Conservation (phyloP, 352 stramenopile species). For the Discostella stelligera region DNA sequence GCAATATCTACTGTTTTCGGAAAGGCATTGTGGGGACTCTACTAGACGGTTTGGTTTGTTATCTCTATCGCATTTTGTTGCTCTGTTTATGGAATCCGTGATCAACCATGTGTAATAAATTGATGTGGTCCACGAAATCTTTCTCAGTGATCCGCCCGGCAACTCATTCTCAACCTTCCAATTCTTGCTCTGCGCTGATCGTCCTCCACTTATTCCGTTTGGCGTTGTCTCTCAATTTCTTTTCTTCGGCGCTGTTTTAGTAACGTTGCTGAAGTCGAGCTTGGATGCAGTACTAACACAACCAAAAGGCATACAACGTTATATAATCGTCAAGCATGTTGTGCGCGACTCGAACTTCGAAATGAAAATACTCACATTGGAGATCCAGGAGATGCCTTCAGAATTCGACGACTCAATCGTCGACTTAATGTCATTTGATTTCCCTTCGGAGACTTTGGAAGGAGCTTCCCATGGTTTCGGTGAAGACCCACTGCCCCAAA, state of each 20-base stretch:
- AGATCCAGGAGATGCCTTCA: slow-evolving; percentile 1
- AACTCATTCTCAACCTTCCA: neutral
- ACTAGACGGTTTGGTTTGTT: neutral
- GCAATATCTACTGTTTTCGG: too few relatives aligned
- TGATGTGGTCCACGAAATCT: neutral
- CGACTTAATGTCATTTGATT: slow-evolving; percentile 1
- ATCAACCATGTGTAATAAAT: neutral
- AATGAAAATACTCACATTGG: slow-evolving; percentile 15
- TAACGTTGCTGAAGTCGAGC: slow-evolving; percentile 7
- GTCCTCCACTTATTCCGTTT: slow-evolving; percentile 1
- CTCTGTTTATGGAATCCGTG: neutral
- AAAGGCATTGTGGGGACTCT: too few relatives aligned
- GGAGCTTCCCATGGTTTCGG: neutral
- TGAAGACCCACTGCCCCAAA: neutral
- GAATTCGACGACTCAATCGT: slow-evolving; percentile 11
- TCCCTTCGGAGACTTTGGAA: neutral
- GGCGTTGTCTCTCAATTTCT: neutral
- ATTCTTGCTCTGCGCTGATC: slow-evolving; percentile 1
- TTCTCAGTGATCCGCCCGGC: neutral
- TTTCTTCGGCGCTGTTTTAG: neutral
- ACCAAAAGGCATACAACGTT: neutral
- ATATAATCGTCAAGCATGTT: neutral
- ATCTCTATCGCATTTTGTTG: neutral
- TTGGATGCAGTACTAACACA: slow-evolving; percentile 3
- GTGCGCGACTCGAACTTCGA: neutral